Base-by-base conservation (phyloP, 768 basidiomycete genomes). In the Floccularia luteovirens region DNA sequence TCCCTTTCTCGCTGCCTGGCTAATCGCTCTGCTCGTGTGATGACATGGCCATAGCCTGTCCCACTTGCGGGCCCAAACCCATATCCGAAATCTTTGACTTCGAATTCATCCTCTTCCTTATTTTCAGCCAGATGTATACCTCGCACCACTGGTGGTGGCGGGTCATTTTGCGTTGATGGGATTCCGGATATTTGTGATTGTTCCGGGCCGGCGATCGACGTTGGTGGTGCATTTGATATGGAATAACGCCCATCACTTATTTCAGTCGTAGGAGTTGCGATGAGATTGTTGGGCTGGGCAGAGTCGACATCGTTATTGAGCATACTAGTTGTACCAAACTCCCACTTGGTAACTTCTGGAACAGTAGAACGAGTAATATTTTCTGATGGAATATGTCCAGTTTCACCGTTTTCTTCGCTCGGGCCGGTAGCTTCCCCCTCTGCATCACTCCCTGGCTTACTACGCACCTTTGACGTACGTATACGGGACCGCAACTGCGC, bases 1-100 rank as follows among this genome's bases (percentile, higher is more conserved):
- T 49, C 55, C 12, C 48, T 48, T 27, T 52, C 54, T 24, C 49
- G 58, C 31, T 55, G 55, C 39, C 52, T 54, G 43, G 47, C 59
- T 50, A 49, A 58, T 54, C 41, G 49, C 52, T 57, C 60, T 17
- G 59, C 61, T 17, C 57, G 60, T 3, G 48, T 42, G 6, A 57
- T 43, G 1, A 54, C 45, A 1, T 57, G 48, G 1, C 60, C 58
- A 21, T 65, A 61, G 3, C 63, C 64, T 3, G 46, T 47, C 3
- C 63, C 66, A 44, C 65, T 62, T 7, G 57, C 55, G 10, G 62
- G 57, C 1, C 81, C 81, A 45, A 82, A 82, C 3, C 80, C 79
- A 49, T 61, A 82, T 6, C 82, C 81, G 41, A 67, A 82, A 48
- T 83, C 69, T 44, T 66, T 72, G 31, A 82, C 80, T 41, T 69